Evolutionary conservation across 1,284 basidiomycete genomes (phyloP).

Genomic region (Polyporus tsugae): DNA sequence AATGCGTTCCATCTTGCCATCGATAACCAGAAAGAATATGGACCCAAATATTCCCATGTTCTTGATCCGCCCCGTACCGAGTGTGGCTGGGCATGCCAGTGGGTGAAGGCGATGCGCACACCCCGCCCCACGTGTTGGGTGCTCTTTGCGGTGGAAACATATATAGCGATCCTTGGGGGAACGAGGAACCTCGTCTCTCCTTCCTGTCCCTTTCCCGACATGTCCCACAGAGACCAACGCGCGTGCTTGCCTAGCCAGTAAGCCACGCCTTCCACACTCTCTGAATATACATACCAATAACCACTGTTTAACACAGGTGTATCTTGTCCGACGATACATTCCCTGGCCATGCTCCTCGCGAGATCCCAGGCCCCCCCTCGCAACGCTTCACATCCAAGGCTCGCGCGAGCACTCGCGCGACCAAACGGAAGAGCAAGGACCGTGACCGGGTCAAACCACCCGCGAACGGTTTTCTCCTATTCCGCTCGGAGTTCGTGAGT

Average conservation of each 20-base stretch:
- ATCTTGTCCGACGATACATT: neutral
- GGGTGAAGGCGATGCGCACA: neutral
- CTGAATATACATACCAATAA: neutral
- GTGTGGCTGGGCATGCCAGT: neutral
- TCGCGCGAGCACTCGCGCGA: neutral
- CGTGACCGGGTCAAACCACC: neutral
- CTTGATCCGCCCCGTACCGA: neutral
- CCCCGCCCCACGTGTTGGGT: neutral
- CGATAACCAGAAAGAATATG: neutral
- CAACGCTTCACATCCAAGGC: neutral
- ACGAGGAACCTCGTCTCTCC: neutral
- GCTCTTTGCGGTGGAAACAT: neutral
- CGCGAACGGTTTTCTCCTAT: slow-evolving; percentile 1
- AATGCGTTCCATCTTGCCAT: neutral
- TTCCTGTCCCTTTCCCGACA: neutral
- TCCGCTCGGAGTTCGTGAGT: slow-evolving; percentile 1
- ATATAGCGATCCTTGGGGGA: neutral
- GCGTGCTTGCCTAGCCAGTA: neutral
- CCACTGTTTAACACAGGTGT: neutral
- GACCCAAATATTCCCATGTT: neutral
- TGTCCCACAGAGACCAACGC: neutral
- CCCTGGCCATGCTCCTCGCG: neutral
- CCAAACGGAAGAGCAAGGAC: neutral
- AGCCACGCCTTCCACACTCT: neutral
- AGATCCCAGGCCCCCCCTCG: neutral